These are phyloP conservation scores for Carex arenaria DNA, from an alignment of 202 grass and related monocot species.

Conservation along the genomic window DNA sequence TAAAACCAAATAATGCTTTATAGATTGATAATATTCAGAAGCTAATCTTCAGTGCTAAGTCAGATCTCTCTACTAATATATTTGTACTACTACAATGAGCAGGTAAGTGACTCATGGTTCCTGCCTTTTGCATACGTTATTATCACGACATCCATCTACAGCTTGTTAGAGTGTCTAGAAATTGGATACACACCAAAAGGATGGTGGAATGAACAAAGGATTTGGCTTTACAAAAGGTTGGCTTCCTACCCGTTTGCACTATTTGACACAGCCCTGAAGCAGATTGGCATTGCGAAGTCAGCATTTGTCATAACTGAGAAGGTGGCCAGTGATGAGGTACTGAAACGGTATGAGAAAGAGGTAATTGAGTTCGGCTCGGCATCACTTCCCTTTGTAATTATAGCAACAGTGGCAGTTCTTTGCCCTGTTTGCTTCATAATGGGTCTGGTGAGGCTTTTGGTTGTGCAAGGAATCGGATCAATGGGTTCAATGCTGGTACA, in stretches of 20 bases:
- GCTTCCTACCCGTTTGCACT: conserved; percentile 35
- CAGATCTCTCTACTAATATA: not conserved
- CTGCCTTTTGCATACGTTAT: conserved; percentile 31
- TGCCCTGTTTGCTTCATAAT: conserved; percentile 14
- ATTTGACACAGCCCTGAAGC: conserved; percentile 26
- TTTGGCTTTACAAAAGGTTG: conserved; percentile 35
- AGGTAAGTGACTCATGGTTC: conserved; percentile 32
- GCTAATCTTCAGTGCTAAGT: not conserved
- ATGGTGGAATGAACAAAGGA: conserved; percentile 47
- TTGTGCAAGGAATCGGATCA: not conserved
- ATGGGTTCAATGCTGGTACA: conserved; percentile 22
- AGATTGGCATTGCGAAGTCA: conserved; percentile 21
- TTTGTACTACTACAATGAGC: not conserved
- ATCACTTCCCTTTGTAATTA: conserved; percentile 29
- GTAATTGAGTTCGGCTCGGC: conserved; percentile 30
- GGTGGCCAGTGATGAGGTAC: conserved; percentile 20
- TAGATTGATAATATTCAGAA: not conserved
- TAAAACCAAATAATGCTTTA: not conserved
- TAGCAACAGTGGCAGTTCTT: conserved; percentile 22
- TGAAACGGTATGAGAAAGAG: conserved; percentile 27
- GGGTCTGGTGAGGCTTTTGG: not conserved
- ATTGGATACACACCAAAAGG: conserved; percentile 18
- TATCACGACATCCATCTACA: conserved; percentile 6
- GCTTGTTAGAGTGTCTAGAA: conserved; percentile 17
- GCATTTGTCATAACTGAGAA: conserved; percentile 32